Conservation (phyloP, 495 filamentous ascomycete species). For the Durotheca rogersii region DNA sequence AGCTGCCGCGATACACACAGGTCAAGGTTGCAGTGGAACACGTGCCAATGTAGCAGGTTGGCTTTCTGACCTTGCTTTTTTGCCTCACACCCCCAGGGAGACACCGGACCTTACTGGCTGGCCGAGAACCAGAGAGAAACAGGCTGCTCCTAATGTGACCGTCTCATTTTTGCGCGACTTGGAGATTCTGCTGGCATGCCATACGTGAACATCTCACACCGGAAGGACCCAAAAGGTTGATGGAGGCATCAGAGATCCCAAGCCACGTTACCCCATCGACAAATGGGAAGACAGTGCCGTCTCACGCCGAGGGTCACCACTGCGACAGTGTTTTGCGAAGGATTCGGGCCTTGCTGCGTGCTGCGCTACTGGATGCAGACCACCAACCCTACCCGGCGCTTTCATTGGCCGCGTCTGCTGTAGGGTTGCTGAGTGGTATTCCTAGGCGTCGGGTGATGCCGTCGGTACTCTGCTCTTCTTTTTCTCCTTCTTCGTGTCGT, state of each 20-base stretch:
- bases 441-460: too few relatives aligned
- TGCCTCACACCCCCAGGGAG: too few relatives aligned
- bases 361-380: conserved; percentile 16
- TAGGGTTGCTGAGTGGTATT: conserved; percentile 20
- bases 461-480: too few relatives aligned
- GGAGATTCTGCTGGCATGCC: neutral
- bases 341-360: conserved; percentile 23
- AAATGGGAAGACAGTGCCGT: conserved; percentile 16
- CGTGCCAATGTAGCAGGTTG: too few relatives aligned
- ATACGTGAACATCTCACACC: conserved; percentile 12
- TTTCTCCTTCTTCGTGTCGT: too few relatives aligned
- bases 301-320: conserved; percentile 19
- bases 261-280: conserved; percentile 16
- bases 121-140: neutral
- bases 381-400: neutral
- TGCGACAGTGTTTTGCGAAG: conserved; percentile 19
- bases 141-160: too few relatives aligned
- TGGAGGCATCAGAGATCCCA: conserved; percentile 10
- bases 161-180: conserved; percentile 9
- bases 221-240: conserved; percentile 2
- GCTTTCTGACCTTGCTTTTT: too few relatives aligned
- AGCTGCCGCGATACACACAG: too few relatives aligned
- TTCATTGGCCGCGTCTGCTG: conserved; percentile 14
- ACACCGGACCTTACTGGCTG: too few relatives aligned
- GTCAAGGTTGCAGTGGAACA: too few relatives aligned